Evolutionary conservation across 1,139 yeast species (phyloP), one percentile per base, ranked within the genome.

Genomic region (Diutina neorugosa): DNA sequence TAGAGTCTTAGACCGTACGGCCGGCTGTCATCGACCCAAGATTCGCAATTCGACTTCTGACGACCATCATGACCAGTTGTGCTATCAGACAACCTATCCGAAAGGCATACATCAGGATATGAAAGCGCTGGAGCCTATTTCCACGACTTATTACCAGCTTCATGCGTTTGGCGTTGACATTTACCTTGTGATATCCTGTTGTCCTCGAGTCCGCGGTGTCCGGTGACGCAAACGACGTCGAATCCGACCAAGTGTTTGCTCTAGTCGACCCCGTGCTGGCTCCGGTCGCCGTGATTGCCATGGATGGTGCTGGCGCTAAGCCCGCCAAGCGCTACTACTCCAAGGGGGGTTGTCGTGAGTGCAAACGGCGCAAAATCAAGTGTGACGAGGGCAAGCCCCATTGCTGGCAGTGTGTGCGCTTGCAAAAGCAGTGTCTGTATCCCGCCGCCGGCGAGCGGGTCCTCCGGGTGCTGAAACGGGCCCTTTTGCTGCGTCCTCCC

Each of bases 381-480:
- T 82, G 87, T 62, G 86, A 81, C 61, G 88, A 82, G 53, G 70
- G 70, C 1, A 78, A 79, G 57, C 86, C 86, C 1, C 64, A 63
- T 48, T 82, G 88, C 60, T 69, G 78, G 74, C 74, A 69, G 56
- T 71, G 76, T 57, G 58, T 64, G 4, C 57, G 76, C 47, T 61
- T 71, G 31, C 63, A 62, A 50, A 71, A 71, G 54, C 60, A 55
- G 1, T 71, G 76, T 56, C 61, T 63, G 8, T 71, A 71, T 56
- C 76, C 52, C 60, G 57, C 49, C 57, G 61, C 42, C 71, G 76
- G 59, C 12, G 59, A 58, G 47, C 40, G 53, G 19, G 59, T 58
- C 6, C 52, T 56, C 18, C 47, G 59, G 6, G 56, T 57, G 5
- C 49, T 53, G n/a, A 48, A 55, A 12, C 53, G 54, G 41, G 52